Evolutionary conservation across 2,329 filamentous ascomycete species (phyloP).

Genomic region (Penicillium sclerotiorum): DNA sequence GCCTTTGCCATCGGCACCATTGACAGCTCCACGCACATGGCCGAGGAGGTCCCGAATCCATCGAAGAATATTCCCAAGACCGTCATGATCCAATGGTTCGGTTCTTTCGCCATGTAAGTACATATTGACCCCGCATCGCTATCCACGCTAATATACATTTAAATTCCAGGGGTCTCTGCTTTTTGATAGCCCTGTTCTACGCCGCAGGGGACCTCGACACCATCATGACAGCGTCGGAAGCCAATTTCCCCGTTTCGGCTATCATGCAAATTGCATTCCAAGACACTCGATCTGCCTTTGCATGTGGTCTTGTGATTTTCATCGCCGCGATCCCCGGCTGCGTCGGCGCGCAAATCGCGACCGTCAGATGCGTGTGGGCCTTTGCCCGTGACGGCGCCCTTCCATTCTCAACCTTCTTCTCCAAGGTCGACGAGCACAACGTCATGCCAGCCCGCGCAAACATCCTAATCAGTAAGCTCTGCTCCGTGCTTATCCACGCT

Average conservation of each 20-base stretch:
- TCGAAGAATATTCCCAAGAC: slow-evolving; percentile 13
- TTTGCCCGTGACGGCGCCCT: slow-evolving; percentile 11
- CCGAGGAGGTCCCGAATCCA: slow-evolving; percentile 10
- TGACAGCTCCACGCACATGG: slow-evolving; percentile 12
- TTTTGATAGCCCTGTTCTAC: slow-evolving; percentile 10
- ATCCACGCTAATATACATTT: not conserved
- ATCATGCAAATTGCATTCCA: slow-evolving; percentile 8
- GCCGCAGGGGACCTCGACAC: slow-evolving; percentile 6
- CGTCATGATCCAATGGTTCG: slow-evolving; percentile 6
- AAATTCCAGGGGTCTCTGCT: slow-evolving; percentile 5
- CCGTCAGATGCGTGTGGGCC: slow-evolving; percentile 9
- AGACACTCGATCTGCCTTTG: slow-evolving; percentile 5
- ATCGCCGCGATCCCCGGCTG: slow-evolving; percentile 6
- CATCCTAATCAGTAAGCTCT: slow-evolving; percentile 6
- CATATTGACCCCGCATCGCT: too few relatives aligned
- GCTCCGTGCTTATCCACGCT: too few relatives aligned
- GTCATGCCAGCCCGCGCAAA: slow-evolving; percentile 10
- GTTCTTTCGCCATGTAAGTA: slow-evolving; percentile 8
- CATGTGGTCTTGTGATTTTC: slow-evolving; percentile 9
- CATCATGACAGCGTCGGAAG: slow-evolving; percentile 3
- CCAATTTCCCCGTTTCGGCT: slow-evolving; percentile 8
- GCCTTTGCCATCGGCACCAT: slow-evolving; percentile 12
- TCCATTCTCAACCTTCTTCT: slow-evolving; percentile 11
- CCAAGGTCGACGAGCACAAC: slow-evolving; percentile 9
- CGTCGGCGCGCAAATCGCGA: slow-evolving; percentile 7